Conservation (phyloP, 345 rosid genomes). For the Hirschfeldia incana region DNA sequence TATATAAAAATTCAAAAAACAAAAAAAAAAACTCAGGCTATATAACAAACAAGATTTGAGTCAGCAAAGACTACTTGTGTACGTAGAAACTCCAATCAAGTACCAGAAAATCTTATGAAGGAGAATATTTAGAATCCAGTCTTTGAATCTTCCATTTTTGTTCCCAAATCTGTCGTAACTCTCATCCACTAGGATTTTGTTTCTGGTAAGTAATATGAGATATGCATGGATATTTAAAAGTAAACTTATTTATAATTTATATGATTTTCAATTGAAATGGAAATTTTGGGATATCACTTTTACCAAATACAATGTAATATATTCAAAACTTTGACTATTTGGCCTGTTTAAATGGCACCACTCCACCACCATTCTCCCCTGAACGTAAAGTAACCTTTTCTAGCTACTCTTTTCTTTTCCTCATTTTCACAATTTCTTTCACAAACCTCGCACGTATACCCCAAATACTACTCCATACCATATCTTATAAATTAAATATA, state of each 20-base stretch:
- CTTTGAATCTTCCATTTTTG: neutral
- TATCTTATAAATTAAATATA: neutral
- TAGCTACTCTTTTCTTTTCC: neutral
- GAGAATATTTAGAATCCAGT: neutral
- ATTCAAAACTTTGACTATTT: conserved; percentile 52
- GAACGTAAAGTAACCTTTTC: conserved; percentile 62
- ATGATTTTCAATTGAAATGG: too few species aligned
- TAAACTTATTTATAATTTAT: too few species aligned
- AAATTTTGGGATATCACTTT: neutral
- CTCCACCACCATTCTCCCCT: conserved; percentile 47
- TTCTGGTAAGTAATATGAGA: too few species aligned
- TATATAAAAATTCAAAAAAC: too few species aligned
- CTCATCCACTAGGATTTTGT: neutral
- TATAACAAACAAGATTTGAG: neutral
- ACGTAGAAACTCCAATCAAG: neutral
- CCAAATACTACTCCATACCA: neutral
- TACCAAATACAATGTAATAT: conserved; percentile 38
- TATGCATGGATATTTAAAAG: too few species aligned
- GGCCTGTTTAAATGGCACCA: conserved; percentile 41
- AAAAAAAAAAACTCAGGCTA: neutral
- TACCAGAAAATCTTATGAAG: neutral
- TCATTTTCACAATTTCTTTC: neutral
- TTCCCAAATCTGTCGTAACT: neutral
- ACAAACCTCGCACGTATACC: too few species aligned
- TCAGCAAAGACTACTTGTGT: neutral